A percentile compares a stretch with the other conserved stretches of the same genome.
Conservation (phyloP, 306 rosid species). For the Trifolium repens region DNA sequence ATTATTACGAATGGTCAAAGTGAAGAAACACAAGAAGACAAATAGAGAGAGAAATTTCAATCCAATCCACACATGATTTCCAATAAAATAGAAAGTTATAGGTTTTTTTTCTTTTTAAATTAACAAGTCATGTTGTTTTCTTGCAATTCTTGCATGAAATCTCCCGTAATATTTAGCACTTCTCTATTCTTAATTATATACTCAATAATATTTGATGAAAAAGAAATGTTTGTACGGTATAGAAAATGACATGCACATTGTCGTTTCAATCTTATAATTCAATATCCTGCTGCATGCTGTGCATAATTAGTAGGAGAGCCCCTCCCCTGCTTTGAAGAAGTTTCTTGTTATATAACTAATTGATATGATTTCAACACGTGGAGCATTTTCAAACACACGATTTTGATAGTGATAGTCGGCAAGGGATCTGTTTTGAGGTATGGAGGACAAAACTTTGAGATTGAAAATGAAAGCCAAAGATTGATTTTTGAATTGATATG, state of each 20-base stretch:
- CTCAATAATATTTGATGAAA: background rate
- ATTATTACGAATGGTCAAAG: no score
- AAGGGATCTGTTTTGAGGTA: constrained; percentile 24
- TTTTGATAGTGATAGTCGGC: constrained; percentile 44
- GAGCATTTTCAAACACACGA: constrained; percentile 8
- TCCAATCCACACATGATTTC: no score
- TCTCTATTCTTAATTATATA: background rate
- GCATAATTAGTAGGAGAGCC: constrained; percentile 25
- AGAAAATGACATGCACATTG: constrained; percentile 40
- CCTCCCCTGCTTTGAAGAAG: background rate
- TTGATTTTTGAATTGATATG: no score
- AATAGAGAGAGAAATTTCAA: no score
- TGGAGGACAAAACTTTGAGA: constrained; percentile 39
- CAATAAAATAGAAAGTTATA: no score
- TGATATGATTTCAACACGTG: constrained; percentile 22
- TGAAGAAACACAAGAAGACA: no score
- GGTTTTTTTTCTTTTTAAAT: no score
- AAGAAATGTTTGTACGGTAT: constrained; percentile 16
- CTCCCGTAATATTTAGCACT: no score
- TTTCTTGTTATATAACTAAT: background rate
- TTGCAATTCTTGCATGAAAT: no score
- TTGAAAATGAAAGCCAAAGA: constrained; percentile 41
- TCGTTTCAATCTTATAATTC: constrained; percentile 38
- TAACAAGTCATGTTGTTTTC: no score
- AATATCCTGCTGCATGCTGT: background rate